Conservation (phyloP, 1,139 yeast species). For the Lodderomyces orthopsilosis region DNA sequence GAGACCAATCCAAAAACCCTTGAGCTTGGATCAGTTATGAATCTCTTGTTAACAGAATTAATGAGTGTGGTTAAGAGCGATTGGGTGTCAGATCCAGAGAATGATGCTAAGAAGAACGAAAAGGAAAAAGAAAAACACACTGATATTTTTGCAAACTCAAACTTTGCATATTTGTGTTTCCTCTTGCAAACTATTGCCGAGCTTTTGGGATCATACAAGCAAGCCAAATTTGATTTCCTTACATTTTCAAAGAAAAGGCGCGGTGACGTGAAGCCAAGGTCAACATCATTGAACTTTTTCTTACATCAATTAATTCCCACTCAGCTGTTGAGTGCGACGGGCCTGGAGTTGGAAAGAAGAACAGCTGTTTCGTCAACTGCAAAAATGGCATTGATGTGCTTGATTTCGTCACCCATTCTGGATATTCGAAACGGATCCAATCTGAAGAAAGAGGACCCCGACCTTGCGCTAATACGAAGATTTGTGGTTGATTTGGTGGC, state of each 20-base stretch:
- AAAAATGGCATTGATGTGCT: constrained; percentile 53
- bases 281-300: constrained; percentile 74
- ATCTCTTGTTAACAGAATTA: constrained; percentile 58
- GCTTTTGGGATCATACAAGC: constrained; percentile 72
- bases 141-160: constrained; percentile 37
- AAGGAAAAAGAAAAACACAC: constrained; percentile 18
- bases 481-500: constrained; percentile 71
- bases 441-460: constrained; percentile 58
- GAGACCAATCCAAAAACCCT: constrained; percentile 11
- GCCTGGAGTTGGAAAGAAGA: constrained; percentile 38
- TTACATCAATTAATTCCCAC: constrained; percentile 73
- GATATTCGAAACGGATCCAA: constrained; percentile 42
- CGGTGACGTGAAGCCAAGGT: constrained; percentile 52
- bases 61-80: constrained; percentile 54
- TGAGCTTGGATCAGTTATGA: constrained; percentile 45
- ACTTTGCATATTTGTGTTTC: constrained; percentile 66
- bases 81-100: constrained; percentile 41
- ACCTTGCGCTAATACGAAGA: constrained; percentile 68
- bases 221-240: constrained; percentile 77
- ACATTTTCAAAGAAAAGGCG: constrained; percentile 63
- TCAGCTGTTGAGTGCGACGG: constrained; percentile 35
- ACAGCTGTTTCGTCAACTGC: constrained; percentile 51
- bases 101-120: constrained; percentile 12
- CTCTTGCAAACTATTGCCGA: constrained; percentile 69
- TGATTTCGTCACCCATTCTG: constrained; percentile 52